Evolutionary conservation across 83 land plant genomes (phyloP).

Genomic region (Picea mariana): DNA sequence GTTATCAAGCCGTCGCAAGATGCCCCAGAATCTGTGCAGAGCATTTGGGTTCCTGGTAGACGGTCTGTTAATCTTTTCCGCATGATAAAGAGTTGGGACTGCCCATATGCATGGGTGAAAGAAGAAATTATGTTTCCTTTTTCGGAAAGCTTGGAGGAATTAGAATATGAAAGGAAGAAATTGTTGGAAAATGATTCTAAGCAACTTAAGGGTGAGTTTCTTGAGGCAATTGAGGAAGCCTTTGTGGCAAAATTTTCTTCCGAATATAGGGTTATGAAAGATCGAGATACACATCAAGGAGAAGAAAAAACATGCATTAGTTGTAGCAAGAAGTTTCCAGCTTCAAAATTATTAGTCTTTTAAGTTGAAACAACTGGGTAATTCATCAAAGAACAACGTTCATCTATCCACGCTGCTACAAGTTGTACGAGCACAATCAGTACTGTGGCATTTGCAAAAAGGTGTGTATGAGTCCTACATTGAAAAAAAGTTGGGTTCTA

Average conservation of each 20-base stretch:
- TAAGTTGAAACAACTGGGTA: background rate
- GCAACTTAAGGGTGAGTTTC: constrained; percentile 52
- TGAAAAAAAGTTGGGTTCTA: background rate
- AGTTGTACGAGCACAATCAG: background rate
- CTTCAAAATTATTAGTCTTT: too few species aligned
- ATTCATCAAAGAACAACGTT: background rate
- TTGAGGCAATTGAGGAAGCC: constrained; percentile 66
- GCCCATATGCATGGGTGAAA: constrained; percentile 52
- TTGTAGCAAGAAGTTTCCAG: background rate
- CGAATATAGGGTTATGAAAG: constrained; percentile 1
- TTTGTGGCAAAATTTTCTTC: constrained; percentile 47
- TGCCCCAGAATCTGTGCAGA: background rate
- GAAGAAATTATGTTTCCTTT: constrained; percentile 45
- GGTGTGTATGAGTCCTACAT: background rate
- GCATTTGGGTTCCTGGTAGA: background rate
- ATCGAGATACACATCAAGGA: background rate
- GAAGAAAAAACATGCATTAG: background rate
- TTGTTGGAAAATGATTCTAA: background rate
- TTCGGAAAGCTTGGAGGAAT: constrained; percentile 30
- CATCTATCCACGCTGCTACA: background rate
- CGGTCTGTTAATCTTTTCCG: constrained; percentile 47
- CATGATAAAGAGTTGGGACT: constrained; percentile 12
- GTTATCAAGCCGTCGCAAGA: background rate
- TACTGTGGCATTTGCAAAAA: background rate
- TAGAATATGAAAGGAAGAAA: background rate